Conservation (phyloP, 2,329 filamentous ascomycete genomes). For the Pestalotiopsis sp. region DNA sequence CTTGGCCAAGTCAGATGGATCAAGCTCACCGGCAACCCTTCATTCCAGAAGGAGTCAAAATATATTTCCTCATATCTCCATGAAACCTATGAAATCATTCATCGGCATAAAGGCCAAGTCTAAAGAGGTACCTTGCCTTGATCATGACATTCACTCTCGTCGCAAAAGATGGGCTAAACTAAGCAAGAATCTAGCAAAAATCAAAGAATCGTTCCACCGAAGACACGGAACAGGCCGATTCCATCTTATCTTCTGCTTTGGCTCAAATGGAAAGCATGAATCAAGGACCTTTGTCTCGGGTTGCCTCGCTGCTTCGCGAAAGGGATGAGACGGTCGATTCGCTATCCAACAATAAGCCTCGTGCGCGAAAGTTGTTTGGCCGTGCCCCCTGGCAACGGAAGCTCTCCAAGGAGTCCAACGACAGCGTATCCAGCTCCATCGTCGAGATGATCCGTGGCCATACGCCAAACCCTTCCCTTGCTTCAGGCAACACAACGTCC, state of each 20-base stretch:
- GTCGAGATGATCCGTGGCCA: slow-evolving; percentile 38
- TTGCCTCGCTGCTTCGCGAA: slow-evolving; percentile 31
- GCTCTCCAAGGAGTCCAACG: slow-evolving; percentile 36
- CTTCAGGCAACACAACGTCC: slow-evolving; percentile 9
- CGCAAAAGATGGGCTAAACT: not conserved
- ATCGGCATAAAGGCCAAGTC: not conserved
- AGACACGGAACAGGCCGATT: slow-evolving; percentile 13
- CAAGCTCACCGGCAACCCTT: not conserved
- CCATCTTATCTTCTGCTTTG: slow-evolving; percentile 10
- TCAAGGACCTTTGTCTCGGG: not conserved
- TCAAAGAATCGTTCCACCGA: not conserved
- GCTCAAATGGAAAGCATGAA: slow-evolving; percentile 3
- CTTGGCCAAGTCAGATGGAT: not conserved
- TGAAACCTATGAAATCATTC: slow-evolving; percentile 9
- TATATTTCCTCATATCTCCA: not conserved
- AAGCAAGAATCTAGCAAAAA: slow-evolving; percentile 3
- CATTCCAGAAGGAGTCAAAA: not conserved
- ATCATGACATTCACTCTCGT: not conserved
- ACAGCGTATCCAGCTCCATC: slow-evolving; percentile 42
- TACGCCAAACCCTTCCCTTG: slow-evolving; percentile 33
- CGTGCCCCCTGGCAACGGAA: slow-evolving; percentile 42
- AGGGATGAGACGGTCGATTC: slow-evolving; percentile 29
- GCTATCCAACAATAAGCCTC: slow-evolving; percentile 21
- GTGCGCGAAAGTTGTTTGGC: slow-evolving; percentile 39
- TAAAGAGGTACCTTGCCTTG: not conserved